A percentile compares a stretch with the other conserved stretches of the same genome.
Conservation (phyloP, 495 filamentous ascomycete species). For the Aspergillus sclerotioniger region DNA sequence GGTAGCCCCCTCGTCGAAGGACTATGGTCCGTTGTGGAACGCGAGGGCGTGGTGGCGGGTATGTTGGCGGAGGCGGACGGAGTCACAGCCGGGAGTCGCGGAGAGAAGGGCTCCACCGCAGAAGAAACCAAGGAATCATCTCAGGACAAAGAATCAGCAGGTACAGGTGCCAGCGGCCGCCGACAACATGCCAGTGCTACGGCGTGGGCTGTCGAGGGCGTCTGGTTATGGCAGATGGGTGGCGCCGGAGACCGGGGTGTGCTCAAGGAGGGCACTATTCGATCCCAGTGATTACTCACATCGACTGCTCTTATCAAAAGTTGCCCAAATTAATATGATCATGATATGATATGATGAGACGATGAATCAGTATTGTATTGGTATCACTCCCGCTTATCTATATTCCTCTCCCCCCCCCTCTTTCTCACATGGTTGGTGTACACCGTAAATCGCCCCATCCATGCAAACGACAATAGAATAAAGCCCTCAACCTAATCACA, state of each 20-base stretch:
- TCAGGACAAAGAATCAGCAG: not conserved
- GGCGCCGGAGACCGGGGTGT: conserved; percentile 55
- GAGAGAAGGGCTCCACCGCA: conserved; percentile 4
- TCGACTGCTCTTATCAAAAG: not conserved
- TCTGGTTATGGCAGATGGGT: conserved; percentile 88
- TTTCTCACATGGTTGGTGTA: not conserved
- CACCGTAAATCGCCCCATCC: not conserved
- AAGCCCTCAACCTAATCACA: not conserved
- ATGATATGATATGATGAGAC: not conserved
- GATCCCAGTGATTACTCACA: conserved; percentile 24
- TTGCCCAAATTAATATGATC: not conserved
- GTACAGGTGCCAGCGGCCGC: conserved; percentile 17
- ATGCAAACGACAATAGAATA: not conserved
- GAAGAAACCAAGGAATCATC: not conserved
- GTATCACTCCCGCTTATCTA: not conserved
- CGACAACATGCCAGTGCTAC: conserved; percentile 62
- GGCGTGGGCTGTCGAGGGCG: conserved; percentile 82
- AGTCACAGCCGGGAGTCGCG: conserved; percentile 11
- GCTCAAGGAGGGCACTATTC: conserved; percentile 35
- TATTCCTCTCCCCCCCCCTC: not conserved
- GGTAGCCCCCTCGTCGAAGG: conserved; percentile 58
- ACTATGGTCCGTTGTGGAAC: conserved; percentile 73
- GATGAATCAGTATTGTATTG: not conserved
- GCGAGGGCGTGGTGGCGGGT: conserved; percentile 70
- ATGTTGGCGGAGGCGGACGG: conserved; percentile 66